These are phyloP conservation scores for Cladosporium colombiae DNA, from an alignment of 2,329 filamentous ascomycete species.

Conservation along the genomic window DNA sequence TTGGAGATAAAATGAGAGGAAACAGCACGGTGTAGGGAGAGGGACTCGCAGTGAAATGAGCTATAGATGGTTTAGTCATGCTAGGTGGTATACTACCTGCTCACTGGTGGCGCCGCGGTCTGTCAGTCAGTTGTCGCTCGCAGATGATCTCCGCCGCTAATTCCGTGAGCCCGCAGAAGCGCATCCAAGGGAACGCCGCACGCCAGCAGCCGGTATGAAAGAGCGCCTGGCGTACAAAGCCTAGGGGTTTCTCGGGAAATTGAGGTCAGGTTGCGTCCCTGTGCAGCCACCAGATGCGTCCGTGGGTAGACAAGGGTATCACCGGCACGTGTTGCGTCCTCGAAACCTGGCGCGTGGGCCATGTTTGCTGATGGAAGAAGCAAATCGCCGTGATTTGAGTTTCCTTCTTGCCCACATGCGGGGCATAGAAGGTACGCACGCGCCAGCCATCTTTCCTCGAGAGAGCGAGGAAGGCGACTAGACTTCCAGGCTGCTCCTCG, in stretches of 20 bases:
- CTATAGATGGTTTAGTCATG: neutral
- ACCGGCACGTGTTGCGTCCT: neutral
- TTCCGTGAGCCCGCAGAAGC: neutral
- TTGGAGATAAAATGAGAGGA: neutral
- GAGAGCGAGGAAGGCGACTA: neutral
- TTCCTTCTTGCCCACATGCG: neutral
- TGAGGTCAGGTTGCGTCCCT: neutral
- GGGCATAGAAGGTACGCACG: neutral
- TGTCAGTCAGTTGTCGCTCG: neutral
- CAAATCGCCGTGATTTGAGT: neutral
- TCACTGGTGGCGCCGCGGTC: neutral
- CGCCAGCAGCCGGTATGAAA: neutral
- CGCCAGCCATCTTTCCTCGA: neutral
- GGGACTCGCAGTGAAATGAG: constrained; percentile 2
- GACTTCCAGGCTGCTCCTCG: neutral
- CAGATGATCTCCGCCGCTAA: constrained; percentile 3
- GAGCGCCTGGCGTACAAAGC: neutral
- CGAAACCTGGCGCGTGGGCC: neutral
- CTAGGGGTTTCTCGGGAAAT: neutral
- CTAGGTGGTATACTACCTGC: constrained; percentile 1
- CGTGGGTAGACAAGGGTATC: neutral
- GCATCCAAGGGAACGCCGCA: neutral
- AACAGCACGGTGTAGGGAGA: neutral
- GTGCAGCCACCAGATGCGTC: neutral
- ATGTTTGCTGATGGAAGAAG: neutral